These are phyloP conservation scores for Phlebiopsis flavidoalba DNA, from an alignment of 768 basidiomycete species.

Conservation along the genomic window DNA sequence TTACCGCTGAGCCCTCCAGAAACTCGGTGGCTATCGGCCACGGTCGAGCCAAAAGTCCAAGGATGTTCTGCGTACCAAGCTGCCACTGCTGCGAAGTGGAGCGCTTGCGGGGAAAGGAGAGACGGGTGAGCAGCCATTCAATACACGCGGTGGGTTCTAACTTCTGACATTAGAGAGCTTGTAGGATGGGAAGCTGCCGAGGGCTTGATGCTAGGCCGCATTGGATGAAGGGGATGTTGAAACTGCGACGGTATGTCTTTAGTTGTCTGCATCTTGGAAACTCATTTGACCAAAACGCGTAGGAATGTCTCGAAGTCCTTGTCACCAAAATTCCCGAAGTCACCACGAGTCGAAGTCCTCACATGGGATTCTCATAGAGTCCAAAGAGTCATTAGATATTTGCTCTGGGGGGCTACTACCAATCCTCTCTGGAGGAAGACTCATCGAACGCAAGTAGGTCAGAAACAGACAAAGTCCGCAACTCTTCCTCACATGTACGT, in stretches of 20 bases:
- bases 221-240: slow-evolving; percentile 70
- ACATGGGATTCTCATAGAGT: slow-evolving; percentile 78
- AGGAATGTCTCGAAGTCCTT: slow-evolving; percentile 64
- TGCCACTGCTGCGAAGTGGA: slow-evolving; percentile 25
- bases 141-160: neutral
- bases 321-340: slow-evolving; percentile 65
- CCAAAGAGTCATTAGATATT: slow-evolving; percentile 48
- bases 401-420: slow-evolving; percentile 63
- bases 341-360: slow-evolving; percentile 75
- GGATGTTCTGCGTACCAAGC: slow-evolving; percentile 29
- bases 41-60: slow-evolving; percentile 27
- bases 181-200: slow-evolving; percentile 80
- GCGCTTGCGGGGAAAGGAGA: slow-evolving; percentile 26
- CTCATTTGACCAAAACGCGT: neutral
- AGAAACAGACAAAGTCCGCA: neutral
- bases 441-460: slow-evolving; percentile 66
- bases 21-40: slow-evolving; percentile 29
- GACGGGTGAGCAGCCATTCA: slow-evolving; percentile 20
- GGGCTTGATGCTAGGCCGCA: slow-evolving; percentile 71
- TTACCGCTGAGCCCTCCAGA: slow-evolving; percentile 28
- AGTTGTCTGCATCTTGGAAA: neutral
- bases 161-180: slow-evolving; percentile 10
- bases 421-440: slow-evolving; percentile 53
- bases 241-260: slow-evolving; percentile 64
- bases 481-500: neutral